These are phyloP conservation scores for Elongisporangium undulatum DNA, from an alignment of 352 stramenopile species.

Conservation along the genomic window DNA sequence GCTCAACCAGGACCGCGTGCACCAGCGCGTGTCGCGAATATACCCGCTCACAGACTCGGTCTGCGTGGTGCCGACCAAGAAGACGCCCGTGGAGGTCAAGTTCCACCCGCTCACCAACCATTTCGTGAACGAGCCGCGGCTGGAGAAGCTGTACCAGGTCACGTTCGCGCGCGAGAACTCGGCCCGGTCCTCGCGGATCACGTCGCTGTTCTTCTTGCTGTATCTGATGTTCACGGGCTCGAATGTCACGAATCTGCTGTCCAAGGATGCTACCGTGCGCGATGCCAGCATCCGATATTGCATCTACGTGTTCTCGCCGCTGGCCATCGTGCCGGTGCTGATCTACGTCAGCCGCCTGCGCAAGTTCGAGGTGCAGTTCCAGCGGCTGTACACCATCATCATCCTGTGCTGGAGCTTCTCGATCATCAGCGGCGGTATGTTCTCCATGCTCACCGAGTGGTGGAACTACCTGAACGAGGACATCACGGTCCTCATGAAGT, in stretches of 20 bases:
- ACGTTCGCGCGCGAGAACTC: slow-evolving; percentile 81
- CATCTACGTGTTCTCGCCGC: slow-evolving; percentile 60
- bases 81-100: slow-evolving; percentile 72
- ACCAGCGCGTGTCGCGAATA: slow-evolving; percentile 69
- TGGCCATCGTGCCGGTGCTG: slow-evolving; percentile 59
- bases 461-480: slow-evolving; percentile 72
- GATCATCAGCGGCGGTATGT: slow-evolving; percentile 71
- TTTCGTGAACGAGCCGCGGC: slow-evolving; percentile 63
- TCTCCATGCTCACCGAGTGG: slow-evolving; percentile 82
- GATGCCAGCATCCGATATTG: slow-evolving; percentile 55
- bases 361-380: slow-evolving; percentile 67
- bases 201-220: slow-evolving; percentile 59
- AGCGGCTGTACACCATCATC: slow-evolving; percentile 67
- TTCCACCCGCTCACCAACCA: slow-evolving; percentile 71
- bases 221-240: slow-evolving; percentile 73
- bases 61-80: slow-evolving; percentile 63
- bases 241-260: slow-evolving; percentile 68
- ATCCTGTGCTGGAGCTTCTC: slow-evolving; percentile 70
- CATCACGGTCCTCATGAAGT: slow-evolving; percentile 55
- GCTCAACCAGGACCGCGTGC: slow-evolving; percentile 55
- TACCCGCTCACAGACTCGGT: slow-evolving; percentile 72
- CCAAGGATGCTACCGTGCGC: slow-evolving; percentile 44
- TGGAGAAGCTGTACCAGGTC: slow-evolving; percentile 79
- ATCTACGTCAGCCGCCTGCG: slow-evolving; percentile 59
- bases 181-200: slow-evolving; percentile 53